These are phyloP conservation scores for Lanmaoa rubissima DNA, from an alignment of 768 basidiomycete genomes.

Conservation along the genomic window DNA sequence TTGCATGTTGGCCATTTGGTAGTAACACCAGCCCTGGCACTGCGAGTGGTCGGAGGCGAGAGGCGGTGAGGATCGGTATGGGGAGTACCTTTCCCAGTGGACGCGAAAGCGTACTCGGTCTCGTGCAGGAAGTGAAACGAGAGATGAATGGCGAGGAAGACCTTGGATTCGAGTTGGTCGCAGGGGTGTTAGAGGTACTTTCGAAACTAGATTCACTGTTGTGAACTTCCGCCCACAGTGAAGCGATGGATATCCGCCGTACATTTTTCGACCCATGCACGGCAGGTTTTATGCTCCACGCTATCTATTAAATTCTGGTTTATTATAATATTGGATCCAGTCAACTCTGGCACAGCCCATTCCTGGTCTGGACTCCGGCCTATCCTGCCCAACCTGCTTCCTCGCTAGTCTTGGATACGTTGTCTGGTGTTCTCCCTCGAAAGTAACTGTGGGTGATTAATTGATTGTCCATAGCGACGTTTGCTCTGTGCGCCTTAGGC, in stretches of 20 bases:
- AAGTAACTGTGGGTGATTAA: neutral
- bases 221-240: slow-evolving; percentile 13
- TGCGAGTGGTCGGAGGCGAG: slow-evolving; percentile 40
- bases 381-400: too few relatives aligned
- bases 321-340: slow-evolving; percentile 1
- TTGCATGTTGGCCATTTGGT: slow-evolving; percentile 87
- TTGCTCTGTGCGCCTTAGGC: neutral
- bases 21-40: slow-evolving; percentile 35
- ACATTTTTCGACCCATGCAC: neutral
- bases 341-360: neutral
- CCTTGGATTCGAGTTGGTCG: slow-evolving; percentile 84
- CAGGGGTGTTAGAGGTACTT: slow-evolving; percentile 90
- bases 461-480: neutral
- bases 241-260: neutral
- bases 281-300: neutral
- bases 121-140: slow-evolving; percentile 70
- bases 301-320: slow-evolving; percentile 7
- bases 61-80: slow-evolving; percentile 50
- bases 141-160: slow-evolving; percentile 78
- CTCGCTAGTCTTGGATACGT: neutral
- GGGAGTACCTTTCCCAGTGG: slow-evolving; percentile 52
- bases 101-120: slow-evolving; percentile 67
- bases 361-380: neutral
- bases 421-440: neutral
- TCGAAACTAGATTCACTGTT: slow-evolving; percentile 79